A percentile compares a stretch with the other conserved stretches of the same genome.
Evolutionary conservation across 176 grass and related monocot species (phyloP).

Genomic region (Eleusine coracana): DNA sequence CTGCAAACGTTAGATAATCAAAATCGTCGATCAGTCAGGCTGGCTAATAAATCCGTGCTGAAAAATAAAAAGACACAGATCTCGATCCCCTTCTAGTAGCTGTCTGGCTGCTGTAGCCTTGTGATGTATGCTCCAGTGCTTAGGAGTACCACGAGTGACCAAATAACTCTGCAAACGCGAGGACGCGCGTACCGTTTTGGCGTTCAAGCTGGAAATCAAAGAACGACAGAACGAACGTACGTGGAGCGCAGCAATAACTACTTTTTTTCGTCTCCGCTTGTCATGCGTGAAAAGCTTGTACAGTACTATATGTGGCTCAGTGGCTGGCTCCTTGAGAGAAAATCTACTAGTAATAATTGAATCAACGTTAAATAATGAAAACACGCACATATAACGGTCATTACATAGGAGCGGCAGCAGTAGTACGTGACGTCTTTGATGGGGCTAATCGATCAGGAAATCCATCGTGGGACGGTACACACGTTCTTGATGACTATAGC

Average conservation of each 20-base stretch:
- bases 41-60: too few species aligned
- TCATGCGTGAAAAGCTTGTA: not conserved
- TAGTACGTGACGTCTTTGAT: constrained; percentile 1
- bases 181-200: not conserved
- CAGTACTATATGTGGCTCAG: too few species aligned
- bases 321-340: too few species aligned
- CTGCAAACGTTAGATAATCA: too few species aligned
- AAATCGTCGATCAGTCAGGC: too few species aligned
- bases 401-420: not conserved
- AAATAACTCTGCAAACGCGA: constrained; percentile 20
- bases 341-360: not conserved
- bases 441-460: constrained; percentile 42
- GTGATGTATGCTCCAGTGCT: not conserved
- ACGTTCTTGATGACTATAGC: not conserved
- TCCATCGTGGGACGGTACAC: constrained; percentile 52
- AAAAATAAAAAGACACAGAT: too few species aligned
- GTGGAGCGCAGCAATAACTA: not conserved
- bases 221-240: not conserved
- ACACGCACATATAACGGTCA: not conserved
- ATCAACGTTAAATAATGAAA: not conserved
- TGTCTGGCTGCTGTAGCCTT: not conserved
- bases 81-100: too few species aligned
- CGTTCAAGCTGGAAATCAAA: not conserved
- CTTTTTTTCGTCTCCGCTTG: not conserved
- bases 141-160: constrained; percentile 14